phyloP scores from a whole-genome alignment of 2,329 filamentous ascomycete genomes.

The Macroventuria anomochaeta region DNA sequence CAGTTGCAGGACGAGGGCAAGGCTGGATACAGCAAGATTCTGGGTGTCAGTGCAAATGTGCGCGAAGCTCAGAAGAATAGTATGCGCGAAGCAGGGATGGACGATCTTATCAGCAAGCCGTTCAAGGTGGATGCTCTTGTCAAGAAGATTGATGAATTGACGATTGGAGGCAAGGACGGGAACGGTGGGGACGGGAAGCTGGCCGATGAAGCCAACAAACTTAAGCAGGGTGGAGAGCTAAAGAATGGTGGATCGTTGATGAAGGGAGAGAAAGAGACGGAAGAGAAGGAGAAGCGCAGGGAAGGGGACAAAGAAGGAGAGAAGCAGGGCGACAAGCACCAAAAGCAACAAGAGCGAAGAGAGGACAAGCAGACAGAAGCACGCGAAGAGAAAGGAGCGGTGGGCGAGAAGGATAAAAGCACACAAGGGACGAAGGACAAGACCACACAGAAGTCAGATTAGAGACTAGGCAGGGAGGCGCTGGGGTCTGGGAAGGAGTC shows the following conservation, averaged over 20 bases:
- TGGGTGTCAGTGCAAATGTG: slow-evolving; percentile 51
- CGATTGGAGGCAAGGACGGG: slow-evolving; percentile 18
- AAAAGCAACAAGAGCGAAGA: neutral
- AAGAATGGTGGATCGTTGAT: neutral
- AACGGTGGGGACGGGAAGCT: slow-evolving; percentile 4
- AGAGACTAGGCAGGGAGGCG: no score
- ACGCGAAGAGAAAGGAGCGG: neutral
- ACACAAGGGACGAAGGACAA: neutral
- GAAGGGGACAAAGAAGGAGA: neutral
- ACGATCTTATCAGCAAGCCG: slow-evolving; percentile 50
- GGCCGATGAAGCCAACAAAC: neutral
- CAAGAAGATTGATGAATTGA: slow-evolving; percentile 34
- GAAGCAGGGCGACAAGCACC: neutral
- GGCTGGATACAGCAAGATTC: slow-evolving; percentile 43
- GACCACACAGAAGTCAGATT: neutral
- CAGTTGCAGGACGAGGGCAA: slow-evolving; percentile 44
- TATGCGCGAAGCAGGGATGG: slow-evolving; percentile 48
- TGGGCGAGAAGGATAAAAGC: neutral
- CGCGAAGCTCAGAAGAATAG: slow-evolving; percentile 42
- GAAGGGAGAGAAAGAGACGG: neutral
- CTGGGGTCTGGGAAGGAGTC: no score
- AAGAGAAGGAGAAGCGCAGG: neutral
- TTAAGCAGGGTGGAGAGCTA: neutral
- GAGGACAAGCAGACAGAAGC: neutral
- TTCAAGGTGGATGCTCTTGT: slow-evolving; percentile 48